Percentiles rank a stretch among this genome's conserved stretches.
These are phyloP conservation scores for Eucalyptus shirleyi DNA, from an alignment of 345 rosid genomes.

Conservation along the genomic window DNA sequence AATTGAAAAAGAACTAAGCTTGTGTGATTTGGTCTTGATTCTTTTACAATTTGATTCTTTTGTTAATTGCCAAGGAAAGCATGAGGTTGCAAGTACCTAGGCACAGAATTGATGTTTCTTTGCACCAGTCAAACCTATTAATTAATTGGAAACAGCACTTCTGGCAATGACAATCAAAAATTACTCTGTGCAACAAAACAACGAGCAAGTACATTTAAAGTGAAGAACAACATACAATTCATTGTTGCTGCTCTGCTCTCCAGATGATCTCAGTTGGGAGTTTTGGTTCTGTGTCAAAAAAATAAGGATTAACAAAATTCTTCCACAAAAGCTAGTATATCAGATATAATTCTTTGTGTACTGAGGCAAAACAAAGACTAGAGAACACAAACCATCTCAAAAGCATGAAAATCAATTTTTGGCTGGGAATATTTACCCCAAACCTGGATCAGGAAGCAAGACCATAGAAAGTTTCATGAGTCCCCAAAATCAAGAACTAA, in stretches of 20 bases:
- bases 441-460: conserved; percentile 16
- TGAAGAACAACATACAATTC: neutral
- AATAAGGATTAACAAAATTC: neutral
- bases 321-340: neutral
- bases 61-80: neutral
- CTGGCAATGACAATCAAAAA: neutral
- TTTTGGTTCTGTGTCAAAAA: neutral
- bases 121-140: neutral
- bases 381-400: conserved; percentile 16
- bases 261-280: neutral
- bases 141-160: neutral
- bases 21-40: neutral
- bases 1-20: neutral
- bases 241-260: neutral
- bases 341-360: neutral
- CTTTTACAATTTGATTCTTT: neutral
- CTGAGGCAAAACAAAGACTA: neutral
- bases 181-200: neutral
- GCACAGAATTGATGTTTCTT: neutral
- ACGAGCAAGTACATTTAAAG: neutral
- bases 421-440: conserved; percentile 28
- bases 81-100: neutral
- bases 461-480: neutral
- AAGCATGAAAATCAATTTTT: conserved; percentile 22
- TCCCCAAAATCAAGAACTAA: neutral